A percentile compares a stretch with the other conserved stretches of the same genome.
These are phyloP conservation scores for Penicillium pulvis DNA, from an alignment of 495 filamentous ascomycete genomes.

Conservation along the genomic window DNA sequence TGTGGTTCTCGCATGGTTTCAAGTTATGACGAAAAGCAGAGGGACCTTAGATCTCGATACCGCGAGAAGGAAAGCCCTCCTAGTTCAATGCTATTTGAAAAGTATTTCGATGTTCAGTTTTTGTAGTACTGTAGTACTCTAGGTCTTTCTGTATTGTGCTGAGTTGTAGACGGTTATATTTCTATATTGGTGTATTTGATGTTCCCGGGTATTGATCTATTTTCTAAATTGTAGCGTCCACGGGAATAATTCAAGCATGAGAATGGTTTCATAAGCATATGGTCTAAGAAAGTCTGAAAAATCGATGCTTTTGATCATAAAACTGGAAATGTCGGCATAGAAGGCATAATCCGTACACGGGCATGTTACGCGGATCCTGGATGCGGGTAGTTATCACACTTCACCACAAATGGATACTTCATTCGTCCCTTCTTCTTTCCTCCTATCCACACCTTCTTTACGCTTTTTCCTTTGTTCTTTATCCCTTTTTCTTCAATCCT, in stretches of 20 bases:
- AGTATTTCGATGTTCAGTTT: background rate
- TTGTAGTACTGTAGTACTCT: too few species aligned
- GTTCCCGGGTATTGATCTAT: too few species aligned
- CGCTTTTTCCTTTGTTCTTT: constrained; percentile 21
- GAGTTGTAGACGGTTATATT: too few species aligned
- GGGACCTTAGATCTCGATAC: constrained; percentile 16
- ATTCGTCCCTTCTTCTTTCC: constrained; percentile 24
- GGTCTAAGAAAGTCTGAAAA: background rate
- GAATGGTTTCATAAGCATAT: too few species aligned
- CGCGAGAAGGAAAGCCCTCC: constrained; percentile 32
- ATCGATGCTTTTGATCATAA: background rate
- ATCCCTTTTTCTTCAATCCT: constrained; percentile 14
- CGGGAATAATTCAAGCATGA: too few species aligned
- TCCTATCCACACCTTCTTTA: constrained; percentile 11
- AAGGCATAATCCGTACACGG: background rate
- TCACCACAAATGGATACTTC: constrained; percentile 1
- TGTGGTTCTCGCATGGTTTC: constrained; percentile 26
- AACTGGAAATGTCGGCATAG: background rate
- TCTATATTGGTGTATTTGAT: too few species aligned
- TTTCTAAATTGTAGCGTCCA: too few species aligned
- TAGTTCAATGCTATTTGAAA: constrained; percentile 29
- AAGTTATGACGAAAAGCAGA: constrained; percentile 17
- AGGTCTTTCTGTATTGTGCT: too few species aligned
- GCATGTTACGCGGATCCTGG: constrained; percentile 9
- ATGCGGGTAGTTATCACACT: constrained; percentile 33